A percentile compares a stretch with the other conserved stretches of the same genome.
Conservation (phyloP, 2,329 filamentous ascomycete genomes). For the Exophiala bonariae region DNA sequence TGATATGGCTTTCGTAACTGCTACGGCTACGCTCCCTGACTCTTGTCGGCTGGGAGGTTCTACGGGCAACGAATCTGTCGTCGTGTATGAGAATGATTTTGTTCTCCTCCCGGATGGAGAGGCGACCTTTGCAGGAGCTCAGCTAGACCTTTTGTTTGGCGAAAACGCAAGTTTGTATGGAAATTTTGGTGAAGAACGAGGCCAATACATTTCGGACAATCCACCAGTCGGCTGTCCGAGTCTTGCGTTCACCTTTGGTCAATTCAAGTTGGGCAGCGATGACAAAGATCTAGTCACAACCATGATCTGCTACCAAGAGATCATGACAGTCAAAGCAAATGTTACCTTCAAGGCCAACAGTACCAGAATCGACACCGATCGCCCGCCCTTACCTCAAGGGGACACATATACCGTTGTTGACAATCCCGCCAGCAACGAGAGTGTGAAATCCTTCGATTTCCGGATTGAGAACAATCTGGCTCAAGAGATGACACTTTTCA, state of each 20-base stretch:
- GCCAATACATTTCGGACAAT: slow-evolving; percentile 26
- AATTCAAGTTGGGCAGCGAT: slow-evolving; percentile 18
- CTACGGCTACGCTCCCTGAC: slow-evolving; percentile 22
- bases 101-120: slow-evolving; percentile 14
- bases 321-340: slow-evolving; percentile 20
- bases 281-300: slow-evolving; percentile 23
- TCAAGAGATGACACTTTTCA: slow-evolving; percentile 23
- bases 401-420: slow-evolving; percentile 11
- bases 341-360: slow-evolving; percentile 23
- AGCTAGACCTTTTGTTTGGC: slow-evolving; percentile 27
- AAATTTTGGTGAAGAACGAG: slow-evolving; percentile 24
- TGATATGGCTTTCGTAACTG: slow-evolving; percentile 21
- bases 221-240: slow-evolving; percentile 27
- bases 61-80: slow-evolving; percentile 15
- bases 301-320: slow-evolving; percentile 28
- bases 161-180: slow-evolving; percentile 21
- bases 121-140: slow-evolving; percentile 23
- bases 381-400: slow-evolving; percentile 15
- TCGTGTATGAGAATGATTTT: slow-evolving; percentile 24
- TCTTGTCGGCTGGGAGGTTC: slow-evolving; percentile 21
- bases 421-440: slow-evolving; percentile 21
- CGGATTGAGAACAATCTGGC: slow-evolving; percentile 29
- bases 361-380: slow-evolving; percentile 19
- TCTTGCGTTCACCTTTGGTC: slow-evolving; percentile 27
- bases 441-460: slow-evolving; percentile 25